Conservation (phyloP, 1,284 basidiomycete genomes). For the Rhodotorula sp. region DNA sequence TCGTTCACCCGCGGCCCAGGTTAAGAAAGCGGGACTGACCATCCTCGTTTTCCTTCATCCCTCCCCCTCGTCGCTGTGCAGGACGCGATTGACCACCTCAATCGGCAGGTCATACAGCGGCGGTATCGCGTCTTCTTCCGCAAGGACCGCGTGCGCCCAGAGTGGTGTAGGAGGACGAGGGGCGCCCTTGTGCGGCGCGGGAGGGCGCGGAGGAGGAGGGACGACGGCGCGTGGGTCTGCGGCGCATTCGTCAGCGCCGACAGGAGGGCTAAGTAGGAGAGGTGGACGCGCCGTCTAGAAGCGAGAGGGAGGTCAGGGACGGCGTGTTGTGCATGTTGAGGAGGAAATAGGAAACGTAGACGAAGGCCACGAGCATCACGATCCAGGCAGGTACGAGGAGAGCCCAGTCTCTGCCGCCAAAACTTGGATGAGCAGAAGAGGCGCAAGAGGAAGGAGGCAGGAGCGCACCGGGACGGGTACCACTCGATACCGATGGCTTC, state of each 20-base stretch:
- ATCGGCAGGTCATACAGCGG: conserved; percentile 42
- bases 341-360: conserved; percentile 40
- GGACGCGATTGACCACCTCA: conserved; percentile 36
- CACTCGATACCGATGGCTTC: conserved; percentile 38
- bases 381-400: conserved; percentile 43
- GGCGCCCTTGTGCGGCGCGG: background rate
- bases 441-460: background rate
- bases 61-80: conserved; percentile 26
- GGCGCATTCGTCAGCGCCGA: background rate
- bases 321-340: conserved; percentile 43
- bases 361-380: conserved; percentile 39
- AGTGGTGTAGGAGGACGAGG: conserved; percentile 4
- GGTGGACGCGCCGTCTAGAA: conserved; percentile 22
- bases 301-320: conserved; percentile 18
- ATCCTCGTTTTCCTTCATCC: background rate
- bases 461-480: conserved; percentile 40
- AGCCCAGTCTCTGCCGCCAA: conserved; percentile 40
- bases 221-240: conserved; percentile 8
- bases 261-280: background rate
- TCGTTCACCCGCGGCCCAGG: no score
- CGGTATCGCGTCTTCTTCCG: conserved; percentile 30
- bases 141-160: conserved; percentile 4
- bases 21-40: background rate
- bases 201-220: conserved; percentile 5
- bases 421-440: background rate